phyloP scores from a whole-genome alignment of 495 filamentous ascomycete genomes.

The Physcia stellaris region DNA sequence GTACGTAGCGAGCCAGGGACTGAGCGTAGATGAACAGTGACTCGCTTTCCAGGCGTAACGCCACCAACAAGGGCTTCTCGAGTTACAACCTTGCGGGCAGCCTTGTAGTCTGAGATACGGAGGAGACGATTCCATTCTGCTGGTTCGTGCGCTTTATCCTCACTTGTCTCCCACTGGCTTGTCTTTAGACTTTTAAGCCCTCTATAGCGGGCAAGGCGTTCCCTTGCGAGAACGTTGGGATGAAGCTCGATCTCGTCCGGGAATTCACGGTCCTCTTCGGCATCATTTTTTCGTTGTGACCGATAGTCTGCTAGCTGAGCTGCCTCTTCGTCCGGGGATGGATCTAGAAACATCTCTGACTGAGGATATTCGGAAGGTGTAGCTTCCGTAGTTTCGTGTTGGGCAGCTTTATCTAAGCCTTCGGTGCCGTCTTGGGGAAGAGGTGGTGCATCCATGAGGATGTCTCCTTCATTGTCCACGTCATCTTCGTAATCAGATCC shows the following conservation, averaged over 20 bases:
- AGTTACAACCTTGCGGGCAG: constrained; percentile 56
- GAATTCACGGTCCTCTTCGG: constrained; percentile 82
- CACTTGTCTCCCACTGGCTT: constrained; percentile 74
- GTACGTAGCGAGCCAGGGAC: constrained; percentile 48
- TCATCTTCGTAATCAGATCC: constrained; percentile 70
- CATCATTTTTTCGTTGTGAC: constrained; percentile 58
- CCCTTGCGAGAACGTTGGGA: constrained; percentile 72
- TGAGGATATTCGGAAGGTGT: constrained; percentile 74
- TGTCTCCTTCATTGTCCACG: constrained; percentile 35
- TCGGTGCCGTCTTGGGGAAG: constrained; percentile 26
- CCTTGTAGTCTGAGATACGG: constrained; percentile 70
- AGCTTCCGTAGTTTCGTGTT: constrained; percentile 52
- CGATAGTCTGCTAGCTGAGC: constrained; percentile 67
- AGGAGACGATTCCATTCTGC: constrained; percentile 80
- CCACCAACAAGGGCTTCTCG: constrained; percentile 77
- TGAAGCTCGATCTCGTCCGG: constrained; percentile 94
- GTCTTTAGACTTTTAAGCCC: constrained; percentile 81
- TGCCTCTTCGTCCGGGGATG: constrained; percentile 74
- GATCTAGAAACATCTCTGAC: constrained; percentile 84
- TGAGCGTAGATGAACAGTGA: constrained; percentile 63
- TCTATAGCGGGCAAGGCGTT: constrained; percentile 72
- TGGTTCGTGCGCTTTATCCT: constrained; percentile 74
- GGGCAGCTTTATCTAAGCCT: constrained; percentile 29
- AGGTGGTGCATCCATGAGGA: constrained; percentile 28
- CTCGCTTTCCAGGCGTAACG: constrained; percentile 66